Evolutionary conservation across 2,329 filamentous ascomycete species (phyloP), one percentile per base, ranked within the genome.

Genomic region (Nigrospora oryzae): DNA sequence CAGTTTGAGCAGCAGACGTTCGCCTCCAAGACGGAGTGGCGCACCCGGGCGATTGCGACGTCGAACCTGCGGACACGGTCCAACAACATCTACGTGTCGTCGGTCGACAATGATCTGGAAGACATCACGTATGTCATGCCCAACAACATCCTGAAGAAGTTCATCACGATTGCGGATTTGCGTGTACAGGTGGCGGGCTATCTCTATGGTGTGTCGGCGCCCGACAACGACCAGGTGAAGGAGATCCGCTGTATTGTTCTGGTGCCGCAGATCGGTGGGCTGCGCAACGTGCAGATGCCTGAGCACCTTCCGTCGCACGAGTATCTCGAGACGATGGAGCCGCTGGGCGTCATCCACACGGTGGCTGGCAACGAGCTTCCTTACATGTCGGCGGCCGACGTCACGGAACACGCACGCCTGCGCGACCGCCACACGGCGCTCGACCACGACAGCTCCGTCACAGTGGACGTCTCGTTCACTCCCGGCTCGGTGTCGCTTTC

Each of bases 71-170:
- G 91, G 38, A 96, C 90, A 40, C 78, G 93, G 53, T 81, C 93
- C 41, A 98, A 97, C 76, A 96, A 98, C 67, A 95, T 98, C 59
- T 98, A 97, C 65, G 94, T 98, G 55, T 95, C 93, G 8, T 93
- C 90, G 0, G 89, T 96, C 44, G 93, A 97, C 61, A 86, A 91
- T 53, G 86, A 89, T 44, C 80, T 93, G 51, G 89, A 95, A 48
- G 88, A 90, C 57, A 85, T 87, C 60, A 98, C 91, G 1, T 98
- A 97, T 59, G 87, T 98, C 58, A 96, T 98, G 88, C 93, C 93
- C 1, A 98, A 97, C 79, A 98, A 98, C 64, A 84, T 98, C 40
- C 77, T 98, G 57, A 96, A 95, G 76, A 87, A 89, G 52, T 98
- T 98, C 74, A 97, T 98, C 69, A 93, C 88, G 19, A 94, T 98